Base-by-base conservation (phyloP, 140 eudicot species). In the Stevia rebaudiana region DNA sequence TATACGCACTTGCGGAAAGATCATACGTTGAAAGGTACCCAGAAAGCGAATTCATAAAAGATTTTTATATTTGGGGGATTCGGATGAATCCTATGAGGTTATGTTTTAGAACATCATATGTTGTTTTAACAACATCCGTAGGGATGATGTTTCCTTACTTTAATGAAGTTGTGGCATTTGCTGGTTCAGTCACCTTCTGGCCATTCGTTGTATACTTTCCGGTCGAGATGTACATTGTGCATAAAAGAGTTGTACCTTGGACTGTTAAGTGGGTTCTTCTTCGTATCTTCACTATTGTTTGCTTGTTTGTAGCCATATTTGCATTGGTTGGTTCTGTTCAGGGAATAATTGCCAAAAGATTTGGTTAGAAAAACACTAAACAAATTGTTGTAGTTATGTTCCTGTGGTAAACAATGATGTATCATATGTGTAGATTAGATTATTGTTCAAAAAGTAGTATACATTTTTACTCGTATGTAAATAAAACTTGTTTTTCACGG, bases 181-280 rank as follows among this genome's bases (percentile, higher is more conserved):
- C 89, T 0, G 94, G 94, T 54, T 82, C 95, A 3, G 67, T 84
- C 31, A 84, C 79, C 11, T 84, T 84, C 42, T 87, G 89, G 89
- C 89, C 94, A 6, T 56, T 79, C 74, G 81, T 76, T 2, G 74
- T 84, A 57, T 82, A 82, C 55, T 84, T 84, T 49, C 95, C 95
- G 0, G 79, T 87, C n/a, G 78, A 87, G 64, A 81, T 87, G 94
- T 82, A 76, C 74, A 59, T 80, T 22, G 77, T 52, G 25, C 80
- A 68, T 64, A 80, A 76, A 63, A 73, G 68, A 39, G 71, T 87
- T 21, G 61, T 67, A 25, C 73, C 82, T 28, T 87, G 92, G 88
- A 72, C 85, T 1, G 41, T 18, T 8, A 80, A 54, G 59, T 80
- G 94, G 86, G 41, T 82, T 28, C 55, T 71, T 65, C 76, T 87